A percentile compares a stretch with the other conserved stretches of the same genome.
phyloP scores from a whole-genome alignment of 202 grass and related monocot species.

The Saccharum hybrid region DNA sequence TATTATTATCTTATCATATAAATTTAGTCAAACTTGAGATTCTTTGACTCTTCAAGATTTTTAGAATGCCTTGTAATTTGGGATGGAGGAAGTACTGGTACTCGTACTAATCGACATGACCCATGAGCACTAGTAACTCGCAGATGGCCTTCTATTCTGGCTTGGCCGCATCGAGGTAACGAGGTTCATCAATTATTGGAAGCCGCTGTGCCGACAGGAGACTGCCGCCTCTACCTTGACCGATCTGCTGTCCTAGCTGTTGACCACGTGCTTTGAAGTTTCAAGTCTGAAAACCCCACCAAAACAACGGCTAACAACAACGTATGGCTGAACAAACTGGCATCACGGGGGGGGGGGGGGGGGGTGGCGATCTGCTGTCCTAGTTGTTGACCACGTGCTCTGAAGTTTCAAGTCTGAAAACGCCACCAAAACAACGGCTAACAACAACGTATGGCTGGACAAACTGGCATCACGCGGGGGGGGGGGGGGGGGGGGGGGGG shows the following conservation, averaged over 20 bases:
- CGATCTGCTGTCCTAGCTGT: background rate
- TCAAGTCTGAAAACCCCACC: constrained; percentile 1
- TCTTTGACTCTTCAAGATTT: too few species aligned
- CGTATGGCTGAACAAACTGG: background rate
- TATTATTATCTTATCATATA: too few species aligned
- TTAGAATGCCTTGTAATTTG: too few species aligned
- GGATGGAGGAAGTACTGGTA: too few species aligned
- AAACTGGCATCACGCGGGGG: background rate
- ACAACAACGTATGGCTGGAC: background rate
- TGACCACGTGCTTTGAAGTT: constrained; percentile 17
- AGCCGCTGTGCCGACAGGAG: background rate
- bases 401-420: constrained; percentile 2
- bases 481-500: too few species aligned
- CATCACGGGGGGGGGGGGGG: background rate
- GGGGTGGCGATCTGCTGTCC: background rate
- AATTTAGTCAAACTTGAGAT: too few species aligned
- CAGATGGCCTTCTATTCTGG: background rate
- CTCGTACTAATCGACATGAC: background rate
- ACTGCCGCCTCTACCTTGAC: background rate
- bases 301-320: background rate
- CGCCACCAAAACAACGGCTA: background rate
- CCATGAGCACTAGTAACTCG: background rate
- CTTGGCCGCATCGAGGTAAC: background rate
- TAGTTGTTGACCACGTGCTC: constrained; percentile 15
- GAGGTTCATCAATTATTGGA: background rate